Percentiles rank a stretch among this genome's conserved stretches.
Evolutionary conservation across 2,329 filamentous ascomycete species (phyloP).

Genomic region (Talaromyces amestolkiae): DNA sequence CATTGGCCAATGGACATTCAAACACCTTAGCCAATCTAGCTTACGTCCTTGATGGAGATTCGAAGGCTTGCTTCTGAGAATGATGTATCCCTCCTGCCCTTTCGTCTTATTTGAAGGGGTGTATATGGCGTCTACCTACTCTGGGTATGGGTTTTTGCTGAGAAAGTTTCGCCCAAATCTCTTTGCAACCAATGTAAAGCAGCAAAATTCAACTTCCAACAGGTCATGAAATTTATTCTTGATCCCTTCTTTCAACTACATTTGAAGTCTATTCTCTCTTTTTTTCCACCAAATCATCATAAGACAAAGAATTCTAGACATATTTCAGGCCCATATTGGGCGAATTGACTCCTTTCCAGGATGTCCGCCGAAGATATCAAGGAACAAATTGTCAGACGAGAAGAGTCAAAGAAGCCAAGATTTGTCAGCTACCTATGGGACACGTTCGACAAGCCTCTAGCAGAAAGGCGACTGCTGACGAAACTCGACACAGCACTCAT

Average conservation of each 20-base stretch:
- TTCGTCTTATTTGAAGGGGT: background rate
- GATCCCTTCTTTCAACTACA: background rate
- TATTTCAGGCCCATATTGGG: background rate
- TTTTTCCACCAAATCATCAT: too few species aligned
- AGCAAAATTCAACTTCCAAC: background rate
- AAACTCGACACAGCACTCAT: constrained; percentile 51
- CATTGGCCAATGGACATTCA: constrained; percentile 3
- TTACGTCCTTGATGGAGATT: background rate
- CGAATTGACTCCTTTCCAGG: background rate
- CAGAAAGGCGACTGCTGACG: constrained; percentile 50
- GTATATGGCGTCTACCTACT: background rate
- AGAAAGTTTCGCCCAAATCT: background rate
- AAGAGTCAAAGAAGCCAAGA: constrained; percentile 37
- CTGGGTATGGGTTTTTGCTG: background rate
- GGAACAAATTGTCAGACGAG: constrained; percentile 21
- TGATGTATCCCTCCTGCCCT: background rate
- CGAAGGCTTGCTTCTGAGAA: background rate
- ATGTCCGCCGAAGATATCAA: constrained; percentile 17
- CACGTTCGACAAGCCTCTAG: constrained; percentile 51
- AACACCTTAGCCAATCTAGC: background rate
- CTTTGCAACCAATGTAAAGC: background rate
- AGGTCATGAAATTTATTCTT: background rate
- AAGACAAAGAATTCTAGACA: background rate
- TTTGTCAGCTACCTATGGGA: constrained; percentile 56
- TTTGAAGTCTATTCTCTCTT: background rate